Evolutionary conservation across 1,139 yeast genomes (phyloP).

Genomic region (Suhomyces terraborum): DNA sequence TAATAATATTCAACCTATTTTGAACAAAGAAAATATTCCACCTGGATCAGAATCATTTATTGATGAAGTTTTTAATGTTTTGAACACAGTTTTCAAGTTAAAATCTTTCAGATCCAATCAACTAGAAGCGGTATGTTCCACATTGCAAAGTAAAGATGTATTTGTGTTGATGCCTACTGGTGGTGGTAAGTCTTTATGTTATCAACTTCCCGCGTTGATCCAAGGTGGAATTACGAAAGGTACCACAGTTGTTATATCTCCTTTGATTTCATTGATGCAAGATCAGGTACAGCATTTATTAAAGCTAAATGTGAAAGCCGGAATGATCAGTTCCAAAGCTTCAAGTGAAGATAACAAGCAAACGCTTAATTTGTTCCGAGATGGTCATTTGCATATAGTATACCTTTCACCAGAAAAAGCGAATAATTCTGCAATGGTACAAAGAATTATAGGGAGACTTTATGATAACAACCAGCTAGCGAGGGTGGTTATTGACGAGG

Average conservation of each 20-base stretch:
- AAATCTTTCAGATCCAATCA: conserved; percentile 79
- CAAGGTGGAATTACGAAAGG: conserved; percentile 74
- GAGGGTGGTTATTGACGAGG: conserved; percentile 93
- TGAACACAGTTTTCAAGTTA: conserved; percentile 63
- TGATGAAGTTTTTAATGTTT: conserved; percentile 59
- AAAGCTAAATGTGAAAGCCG: conserved; percentile 70
- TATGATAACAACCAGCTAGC: conserved; percentile 64
- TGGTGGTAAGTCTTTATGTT: conserved; percentile 96
- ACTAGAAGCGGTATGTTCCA: conserved; percentile 80
- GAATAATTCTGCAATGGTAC: conserved; percentile 71
- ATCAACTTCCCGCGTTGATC: conserved; percentile 90
- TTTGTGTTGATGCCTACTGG: conserved; percentile 99
- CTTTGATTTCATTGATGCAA: conserved; percentile 94
- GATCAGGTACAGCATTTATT: conserved; percentile 89
- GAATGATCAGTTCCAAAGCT: conserved; percentile 84
- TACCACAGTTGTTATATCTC: conserved; percentile 90
- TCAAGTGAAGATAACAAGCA: conserved; percentile 63
- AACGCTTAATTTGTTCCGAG: conserved; percentile 61
- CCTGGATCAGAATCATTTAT: conserved; percentile 42
- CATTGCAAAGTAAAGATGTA: conserved; percentile 80
- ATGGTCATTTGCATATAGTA: conserved; percentile 71
- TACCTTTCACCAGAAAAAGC: conserved; percentile 97
- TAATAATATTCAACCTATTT: conserved; percentile 12
- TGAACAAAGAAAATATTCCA: conserved; percentile 21
- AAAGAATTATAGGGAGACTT: conserved; percentile 59